Conservation (phyloP, 2,329 filamentous ascomycete species). For the Botryotinia convoluta region DNA sequence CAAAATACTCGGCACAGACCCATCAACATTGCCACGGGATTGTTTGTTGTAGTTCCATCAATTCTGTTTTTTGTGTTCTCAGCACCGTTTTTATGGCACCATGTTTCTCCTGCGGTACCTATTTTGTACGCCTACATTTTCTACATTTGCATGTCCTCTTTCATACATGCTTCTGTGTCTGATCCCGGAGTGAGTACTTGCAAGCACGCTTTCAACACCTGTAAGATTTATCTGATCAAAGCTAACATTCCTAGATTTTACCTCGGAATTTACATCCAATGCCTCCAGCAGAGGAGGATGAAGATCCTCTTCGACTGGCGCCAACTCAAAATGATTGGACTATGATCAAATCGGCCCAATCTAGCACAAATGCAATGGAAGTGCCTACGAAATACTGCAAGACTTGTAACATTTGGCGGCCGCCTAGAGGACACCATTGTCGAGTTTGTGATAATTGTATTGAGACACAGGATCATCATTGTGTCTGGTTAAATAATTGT, state of each 20-base stretch:
- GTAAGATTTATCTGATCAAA: not conserved
- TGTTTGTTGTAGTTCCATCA: constrained; percentile 75
- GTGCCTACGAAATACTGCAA: constrained; percentile 98
- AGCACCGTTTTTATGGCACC: constrained; percentile 78
- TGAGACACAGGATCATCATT: constrained; percentile 96
- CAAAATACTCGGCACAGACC: constrained; percentile 87
- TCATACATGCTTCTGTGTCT: constrained; percentile 85
- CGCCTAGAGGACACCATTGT: constrained; percentile 92
- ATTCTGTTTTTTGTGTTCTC: constrained; percentile 82
- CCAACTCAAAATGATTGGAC: constrained; percentile 93
- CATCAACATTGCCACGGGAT: constrained; percentile 82
- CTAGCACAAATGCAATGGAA: constrained; percentile 83
- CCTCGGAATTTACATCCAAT: constrained; percentile 90
- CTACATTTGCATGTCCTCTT: constrained; percentile 87
- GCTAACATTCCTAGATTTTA: constrained; percentile 64
- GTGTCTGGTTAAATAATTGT: constrained; percentile 98
- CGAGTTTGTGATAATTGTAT: constrained; percentile 96
- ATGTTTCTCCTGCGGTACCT: constrained; percentile 83
- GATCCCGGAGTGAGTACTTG: constrained; percentile 78
- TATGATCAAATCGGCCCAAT: constrained; percentile 76
- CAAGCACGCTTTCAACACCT: constrained; percentile 6
- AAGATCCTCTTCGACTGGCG: constrained; percentile 77
- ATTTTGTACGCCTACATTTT: constrained; percentile 90
- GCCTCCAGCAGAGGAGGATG: constrained; percentile 69
- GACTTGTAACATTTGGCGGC: constrained; percentile 96